Base-by-base conservation (phyloP, 352 stramenopile species). In the Hyaloperonospora brassicae region DNA sequence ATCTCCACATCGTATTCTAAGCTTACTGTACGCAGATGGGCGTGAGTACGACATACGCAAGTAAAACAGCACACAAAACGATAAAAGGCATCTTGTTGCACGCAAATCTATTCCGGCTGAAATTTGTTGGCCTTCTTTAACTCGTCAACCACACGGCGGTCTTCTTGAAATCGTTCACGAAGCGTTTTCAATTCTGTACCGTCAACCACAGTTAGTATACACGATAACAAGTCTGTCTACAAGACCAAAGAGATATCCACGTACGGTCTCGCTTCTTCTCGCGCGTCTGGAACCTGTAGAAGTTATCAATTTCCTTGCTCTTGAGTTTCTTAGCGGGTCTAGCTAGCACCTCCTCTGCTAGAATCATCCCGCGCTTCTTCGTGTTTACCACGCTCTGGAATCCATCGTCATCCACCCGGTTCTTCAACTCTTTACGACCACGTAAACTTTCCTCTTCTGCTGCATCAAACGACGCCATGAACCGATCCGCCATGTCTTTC, bases 201-300 rank as follows among this genome's bases (percentile, higher is more conserved):
- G 51, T 14, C 7, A 56, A 21, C 36, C 2, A 42, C 39, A 44
- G 5, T 21, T 31, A 31, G 27, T 31, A 31, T 31, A 31, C 27
- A 31, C 27, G 27, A 31, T 31, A 31, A 8, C 7, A 31, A 3
- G 7, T 7, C 27, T 31, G 3, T 3, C 27, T 7, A 7, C 27
- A 31, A 31, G 27, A 8, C 7, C 34, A 9, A n/a, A 30, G 17
- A 17, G 22, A 54, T 14, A 17, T 24, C 21, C 40, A 88, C 79
- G 61, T 72, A 92, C 82, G 83, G 43, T 79, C 78, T 66, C 83
- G 79, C 58, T 90, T 90, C 62, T 86, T 87, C 66, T 93, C 83
- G 48, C 83, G 75, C 50, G 85, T 83, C 60, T 93, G 83, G 68
- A 93, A 93, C 25, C 80, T 76, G 58, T 93, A 93, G 47, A 93